Evolutionary conservation across 495 filamentous ascomycete species (phyloP).

Genomic region (Talaromyces thailandensis): DNA sequence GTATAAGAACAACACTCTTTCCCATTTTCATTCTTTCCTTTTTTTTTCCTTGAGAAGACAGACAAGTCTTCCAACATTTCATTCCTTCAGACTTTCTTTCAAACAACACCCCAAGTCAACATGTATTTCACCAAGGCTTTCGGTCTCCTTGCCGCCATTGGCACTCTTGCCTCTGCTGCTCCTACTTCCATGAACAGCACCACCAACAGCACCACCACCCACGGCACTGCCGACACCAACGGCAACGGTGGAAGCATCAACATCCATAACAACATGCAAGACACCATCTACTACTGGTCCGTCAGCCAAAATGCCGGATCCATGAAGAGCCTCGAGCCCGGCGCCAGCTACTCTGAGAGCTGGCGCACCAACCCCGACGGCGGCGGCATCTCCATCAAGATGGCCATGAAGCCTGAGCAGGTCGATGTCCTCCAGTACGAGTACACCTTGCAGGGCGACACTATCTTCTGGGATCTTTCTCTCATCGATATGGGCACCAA

Average conservation of each 20-base stretch:
- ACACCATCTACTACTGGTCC: slow-evolving; percentile 34
- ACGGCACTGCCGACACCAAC: slow-evolving; percentile 27
- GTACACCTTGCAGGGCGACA: slow-evolving; percentile 30
- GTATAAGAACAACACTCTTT: background rate
- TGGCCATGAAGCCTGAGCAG: slow-evolving; percentile 23
- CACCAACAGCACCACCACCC: background rate
- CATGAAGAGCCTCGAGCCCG: slow-evolving; percentile 27
- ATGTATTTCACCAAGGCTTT: slow-evolving; percentile 37
- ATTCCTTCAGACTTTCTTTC: background rate
- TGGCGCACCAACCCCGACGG: slow-evolving; percentile 33
- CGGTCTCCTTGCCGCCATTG: slow-evolving; percentile 27
- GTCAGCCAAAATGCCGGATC: slow-evolving; percentile 19
- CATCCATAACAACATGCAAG: slow-evolving; percentile 30
- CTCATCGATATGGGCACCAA: slow-evolving; percentile 32
- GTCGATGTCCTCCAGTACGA: slow-evolving; percentile 37
- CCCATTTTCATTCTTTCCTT: background rate
- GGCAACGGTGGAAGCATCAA: slow-evolving; percentile 17
- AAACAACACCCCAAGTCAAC: slow-evolving; percentile 26
- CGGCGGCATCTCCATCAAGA: slow-evolving; percentile 40
- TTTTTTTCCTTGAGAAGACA: background rate
- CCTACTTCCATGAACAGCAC: slow-evolving; percentile 8
- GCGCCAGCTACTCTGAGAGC: slow-evolving; percentile 24
- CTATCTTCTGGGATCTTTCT: slow-evolving; percentile 37
- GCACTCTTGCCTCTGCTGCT: slow-evolving; percentile 29
- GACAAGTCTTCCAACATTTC: background rate